Evolutionary conservation across 495 filamentous ascomycete species (phyloP), one percentile per base, ranked within the genome.

Genomic region (Amorphotheca resinae): DNA sequence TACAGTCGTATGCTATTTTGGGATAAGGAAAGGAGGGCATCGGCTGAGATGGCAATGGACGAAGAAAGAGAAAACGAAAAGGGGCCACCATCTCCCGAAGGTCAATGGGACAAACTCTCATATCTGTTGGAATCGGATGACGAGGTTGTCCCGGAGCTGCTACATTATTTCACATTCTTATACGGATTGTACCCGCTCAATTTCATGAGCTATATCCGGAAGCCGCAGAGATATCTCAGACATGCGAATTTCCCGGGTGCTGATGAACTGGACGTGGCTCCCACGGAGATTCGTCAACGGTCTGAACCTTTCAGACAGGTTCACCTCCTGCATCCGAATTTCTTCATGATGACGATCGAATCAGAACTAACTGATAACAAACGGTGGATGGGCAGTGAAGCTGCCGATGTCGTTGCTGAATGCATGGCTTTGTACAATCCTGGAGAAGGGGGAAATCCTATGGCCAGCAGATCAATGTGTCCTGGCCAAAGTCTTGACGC

Each of bases 111-210:
- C 30, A 75, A 73, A 45, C 54, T 71, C 12, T 51, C 71, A 3
- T 66, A 71, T 30, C 66, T 74, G 3, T 63, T 76, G 11, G 72
- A 77, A 39, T 62, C 64, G 26, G 70, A 76, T 31, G 73, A 74
- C 53, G 56, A 72, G 52, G 60, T 79, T 45, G 64, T 81, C 31
- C 83, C 84, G 52, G 63, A 91, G 57, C 56, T 95, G 52, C 51
- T 78, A 52, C 58, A 86, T 53, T 72, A 94, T 69, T 77, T 95
- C 69, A 76, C 86, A 7, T 75, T 82, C 33, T 63, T 87, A 2
- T 87, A 87, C 46, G 82, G 82, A 9, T 63, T 87, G 7, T 87
- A 86, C 48, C 82, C 82, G n/a, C 72, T 84, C 45, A 84, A 84
- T 54, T 79, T 87, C 55, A 71, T 79, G 65, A 74, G 74, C 49